Percentiles rank a stretch among this genome's conserved stretches.
These are phyloP conservation scores for Herpetomonas tarakana DNA, from an alignment of 208 protist genomes.

Conservation along the genomic window DNA sequence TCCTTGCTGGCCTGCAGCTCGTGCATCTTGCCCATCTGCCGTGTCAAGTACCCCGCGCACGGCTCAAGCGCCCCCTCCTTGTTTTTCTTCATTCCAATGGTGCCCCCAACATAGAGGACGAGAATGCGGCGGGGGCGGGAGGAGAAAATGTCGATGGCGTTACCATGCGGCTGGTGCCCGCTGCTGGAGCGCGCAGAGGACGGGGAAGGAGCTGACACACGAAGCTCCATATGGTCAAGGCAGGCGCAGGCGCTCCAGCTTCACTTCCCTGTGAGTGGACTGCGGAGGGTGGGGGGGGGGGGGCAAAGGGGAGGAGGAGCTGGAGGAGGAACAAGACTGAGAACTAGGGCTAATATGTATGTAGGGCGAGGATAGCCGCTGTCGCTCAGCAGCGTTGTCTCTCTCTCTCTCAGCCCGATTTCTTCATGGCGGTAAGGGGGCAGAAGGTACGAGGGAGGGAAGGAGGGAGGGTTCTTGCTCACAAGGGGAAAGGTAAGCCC, in stretches of 20 bases:
- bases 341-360: too few relatives aligned
- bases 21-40: conserved; percentile 59
- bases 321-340: too few relatives aligned
- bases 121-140: conserved; percentile 36
- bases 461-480: too few relatives aligned
- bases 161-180: background rate
- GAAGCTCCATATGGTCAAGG: background rate
- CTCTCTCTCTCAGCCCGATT: too few relatives aligned
- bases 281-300: too few relatives aligned
- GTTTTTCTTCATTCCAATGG: conserved; percentile 88
- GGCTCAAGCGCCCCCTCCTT: conserved; percentile 59
- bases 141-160: background rate
- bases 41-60: conserved; percentile 59
- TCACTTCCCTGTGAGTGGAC: too few relatives aligned
- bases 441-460: too few relatives aligned
- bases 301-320: too few relatives aligned
- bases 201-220: background rate
- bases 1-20: conserved; percentile 37
- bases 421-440: too few relatives aligned
- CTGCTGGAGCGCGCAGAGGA: background rate
- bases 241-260: too few relatives aligned
- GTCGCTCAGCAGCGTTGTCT: too few relatives aligned
- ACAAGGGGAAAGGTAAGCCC: background rate
- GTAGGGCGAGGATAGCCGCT: too few relatives aligned
- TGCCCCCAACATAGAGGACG: conserved; percentile 87